Percentiles rank a stretch among this genome's conserved stretches.
phyloP scores from a whole-genome alignment of 352 stramenopile genomes.

The Phytophthora kernoviae region DNA sequence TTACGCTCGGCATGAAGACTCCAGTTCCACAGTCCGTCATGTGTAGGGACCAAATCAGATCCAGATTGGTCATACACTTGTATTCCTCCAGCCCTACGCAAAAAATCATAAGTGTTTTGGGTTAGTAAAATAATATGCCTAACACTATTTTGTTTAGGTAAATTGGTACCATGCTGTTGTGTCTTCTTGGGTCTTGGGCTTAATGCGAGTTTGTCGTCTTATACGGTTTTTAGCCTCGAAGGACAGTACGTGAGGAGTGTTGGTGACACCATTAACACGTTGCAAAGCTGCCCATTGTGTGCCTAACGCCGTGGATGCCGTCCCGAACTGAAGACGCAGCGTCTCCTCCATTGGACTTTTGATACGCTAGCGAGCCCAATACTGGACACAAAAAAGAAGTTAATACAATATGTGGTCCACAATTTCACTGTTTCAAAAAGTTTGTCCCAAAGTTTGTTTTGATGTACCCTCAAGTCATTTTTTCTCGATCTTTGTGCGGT shows the following conservation, averaged over 20 bases:
- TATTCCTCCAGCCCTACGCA: constrained; percentile 57
- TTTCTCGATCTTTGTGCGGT: too few relatives aligned
- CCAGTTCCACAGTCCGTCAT: constrained; percentile 64
- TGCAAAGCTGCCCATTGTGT: constrained; percentile 63
- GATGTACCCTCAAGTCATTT: too few relatives aligned
- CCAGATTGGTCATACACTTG: constrained; percentile 71
- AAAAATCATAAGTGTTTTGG: constrained; percentile 4
- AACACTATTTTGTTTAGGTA: too few relatives aligned
- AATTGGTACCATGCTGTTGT: constrained; percentile 50
- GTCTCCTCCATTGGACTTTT: constrained; percentile 45
- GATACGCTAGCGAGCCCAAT: not conserved
- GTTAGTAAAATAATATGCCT: too few relatives aligned
- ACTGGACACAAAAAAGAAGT: too few relatives aligned
- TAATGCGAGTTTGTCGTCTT: constrained; percentile 8
- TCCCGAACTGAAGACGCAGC: constrained; percentile 75
- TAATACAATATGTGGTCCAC: too few relatives aligned
- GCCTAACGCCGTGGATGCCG: constrained; percentile 66
- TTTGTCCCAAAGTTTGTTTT: too few relatives aligned
- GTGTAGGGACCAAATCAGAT: constrained; percentile 8
- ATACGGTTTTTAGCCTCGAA: constrained; percentile 80
- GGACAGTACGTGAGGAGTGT: constrained; percentile 54
- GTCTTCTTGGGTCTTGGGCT: constrained; percentile 33
- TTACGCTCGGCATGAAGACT: constrained; percentile 50
- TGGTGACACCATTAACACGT: constrained; percentile 40
- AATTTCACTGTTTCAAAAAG: too few relatives aligned